These are phyloP conservation scores for Xylariaceae sp. DNA, from an alignment of 2,329 filamentous ascomycete species.

Conservation along the genomic window DNA sequence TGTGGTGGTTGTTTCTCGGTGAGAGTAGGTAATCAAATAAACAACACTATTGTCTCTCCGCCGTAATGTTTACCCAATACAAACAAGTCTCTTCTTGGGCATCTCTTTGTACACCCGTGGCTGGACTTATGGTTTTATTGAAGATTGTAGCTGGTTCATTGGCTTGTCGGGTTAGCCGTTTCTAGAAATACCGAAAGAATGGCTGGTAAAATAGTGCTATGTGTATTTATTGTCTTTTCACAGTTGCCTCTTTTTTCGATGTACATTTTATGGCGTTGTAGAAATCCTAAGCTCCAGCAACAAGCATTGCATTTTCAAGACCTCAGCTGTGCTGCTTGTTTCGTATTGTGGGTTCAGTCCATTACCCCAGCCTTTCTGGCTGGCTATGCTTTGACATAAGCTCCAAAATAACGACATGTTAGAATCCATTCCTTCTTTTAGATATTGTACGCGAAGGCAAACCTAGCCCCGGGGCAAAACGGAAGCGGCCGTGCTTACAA, in stretches of 20 bases:
- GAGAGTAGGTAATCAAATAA: too few species aligned
- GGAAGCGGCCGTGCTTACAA: slow-evolving; percentile 18
- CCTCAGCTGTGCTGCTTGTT: slow-evolving; percentile 6
- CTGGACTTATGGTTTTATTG: neutral
- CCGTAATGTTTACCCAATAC: too few species aligned
- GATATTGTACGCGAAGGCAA: neutral
- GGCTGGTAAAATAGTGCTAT: too few species aligned
- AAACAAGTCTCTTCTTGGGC: too few species aligned
- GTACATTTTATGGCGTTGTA: neutral
- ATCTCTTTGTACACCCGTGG: slow-evolving; percentile 15
- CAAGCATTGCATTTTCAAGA: neutral
- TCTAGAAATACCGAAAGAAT: slow-evolving; percentile 15
- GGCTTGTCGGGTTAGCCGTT: too few species aligned
- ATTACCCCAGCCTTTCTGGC: neutral
- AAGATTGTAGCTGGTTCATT: neutral
- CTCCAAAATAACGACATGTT: neutral
- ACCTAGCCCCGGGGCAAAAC: neutral
- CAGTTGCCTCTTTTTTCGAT: neutral
- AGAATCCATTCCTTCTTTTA: neutral
- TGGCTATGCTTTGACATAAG: slow-evolving; percentile 1
- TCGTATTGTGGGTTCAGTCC: neutral
- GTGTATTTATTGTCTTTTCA: too few species aligned
- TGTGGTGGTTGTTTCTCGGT: too few species aligned
- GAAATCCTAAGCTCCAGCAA: neutral
- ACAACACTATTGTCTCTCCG: slow-evolving; percentile 23